These are phyloP conservation scores for Meyerozyma carpophila DNA, from an alignment of 1,139 yeast species.

Conservation along the genomic window DNA sequence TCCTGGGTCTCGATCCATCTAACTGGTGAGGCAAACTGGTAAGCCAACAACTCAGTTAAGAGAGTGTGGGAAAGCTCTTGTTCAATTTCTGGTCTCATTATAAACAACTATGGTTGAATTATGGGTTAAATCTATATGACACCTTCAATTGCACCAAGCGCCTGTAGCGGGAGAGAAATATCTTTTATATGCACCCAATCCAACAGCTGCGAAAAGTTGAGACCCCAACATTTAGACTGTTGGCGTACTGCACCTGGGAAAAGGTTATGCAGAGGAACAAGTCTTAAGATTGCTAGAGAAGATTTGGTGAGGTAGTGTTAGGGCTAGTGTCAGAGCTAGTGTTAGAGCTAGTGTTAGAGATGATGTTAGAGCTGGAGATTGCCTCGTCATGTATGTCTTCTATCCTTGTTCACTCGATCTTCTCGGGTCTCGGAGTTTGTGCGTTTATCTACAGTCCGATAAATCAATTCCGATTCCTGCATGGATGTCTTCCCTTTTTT, in stretches of 20 bases:
- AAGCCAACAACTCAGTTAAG: constrained; percentile 91
- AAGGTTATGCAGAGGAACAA: no score
- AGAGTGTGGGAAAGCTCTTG: constrained; percentile 95
- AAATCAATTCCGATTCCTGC: not conserved
- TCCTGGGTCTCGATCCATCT: constrained; percentile 99
- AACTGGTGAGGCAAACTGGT: constrained; percentile 98
- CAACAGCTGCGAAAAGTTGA: constrained; percentile 2
- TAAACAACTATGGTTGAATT: constrained; percentile 1
- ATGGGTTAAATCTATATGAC: not conserved
- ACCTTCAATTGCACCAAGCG: not conserved
- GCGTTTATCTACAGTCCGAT: no score
- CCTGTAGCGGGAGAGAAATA: not conserved
- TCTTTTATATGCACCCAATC: constrained; percentile 1
- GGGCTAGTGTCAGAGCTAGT: no score
- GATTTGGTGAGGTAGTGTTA: not conserved
- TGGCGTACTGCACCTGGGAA: not conserved
- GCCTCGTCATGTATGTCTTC: no score
- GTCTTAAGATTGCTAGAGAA: no score
- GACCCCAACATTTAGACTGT: not conserved
- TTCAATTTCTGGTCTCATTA: constrained; percentile 95
- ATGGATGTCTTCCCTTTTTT: not conserved
- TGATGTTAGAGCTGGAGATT: no score
- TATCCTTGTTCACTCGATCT: no score
- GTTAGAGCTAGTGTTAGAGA: no score
- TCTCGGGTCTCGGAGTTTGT: not conserved